Base-by-base conservation (phyloP, 768 basidiomycete genomes). In the Postia placenta region DNA sequence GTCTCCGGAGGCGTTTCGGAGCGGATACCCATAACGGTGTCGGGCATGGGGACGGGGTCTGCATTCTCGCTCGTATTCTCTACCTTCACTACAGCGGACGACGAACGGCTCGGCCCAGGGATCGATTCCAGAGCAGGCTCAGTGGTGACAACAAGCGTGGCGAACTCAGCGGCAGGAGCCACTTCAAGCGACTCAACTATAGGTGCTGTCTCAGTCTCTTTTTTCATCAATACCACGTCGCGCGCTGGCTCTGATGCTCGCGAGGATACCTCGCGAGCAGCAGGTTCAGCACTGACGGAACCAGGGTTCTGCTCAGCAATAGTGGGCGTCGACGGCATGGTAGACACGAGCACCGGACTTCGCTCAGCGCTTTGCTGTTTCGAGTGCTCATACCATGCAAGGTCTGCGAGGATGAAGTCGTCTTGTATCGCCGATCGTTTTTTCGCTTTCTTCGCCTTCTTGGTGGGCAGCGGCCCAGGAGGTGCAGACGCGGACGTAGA, bases 321-420 rank as follows among this genome's bases (percentile, higher is more conserved):
- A 38, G 48, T 25, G 3, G 24, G 7, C 33, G 14, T 50, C 30
- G 30, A 33, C 15, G 24, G 11, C 23, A 30, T 17, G 23, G 23
- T 1, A 4, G 39, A 37, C 17, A 25, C 6, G 22, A 37, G 15
- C 33, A 20, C 17, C 7, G 41, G 4, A 22, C 24, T 46, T 50
- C 28, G 27, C 45, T 42, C 17, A 20, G 26, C 47, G 42, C 20
- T 36, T 52, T 39, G 38, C 38, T 17, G 38, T 39, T 22, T 33
- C 15, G 30, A 7, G 17, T 52, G 36, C 48, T 48, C 26, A 38
- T 20, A 61, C 57, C 57, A 58, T 22, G 50, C 45, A 1, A 58
- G 42, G 23, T 61, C 60, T 0, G 51, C 55, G 23, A 51, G 23
- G 43, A 61, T 47, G 44, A 51, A 58, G 42, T 56, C 59, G 12